These are phyloP conservation scores for Phytophthora tentaculata DNA, from an alignment of 352 stramenopile species.

Conservation along the genomic window DNA sequence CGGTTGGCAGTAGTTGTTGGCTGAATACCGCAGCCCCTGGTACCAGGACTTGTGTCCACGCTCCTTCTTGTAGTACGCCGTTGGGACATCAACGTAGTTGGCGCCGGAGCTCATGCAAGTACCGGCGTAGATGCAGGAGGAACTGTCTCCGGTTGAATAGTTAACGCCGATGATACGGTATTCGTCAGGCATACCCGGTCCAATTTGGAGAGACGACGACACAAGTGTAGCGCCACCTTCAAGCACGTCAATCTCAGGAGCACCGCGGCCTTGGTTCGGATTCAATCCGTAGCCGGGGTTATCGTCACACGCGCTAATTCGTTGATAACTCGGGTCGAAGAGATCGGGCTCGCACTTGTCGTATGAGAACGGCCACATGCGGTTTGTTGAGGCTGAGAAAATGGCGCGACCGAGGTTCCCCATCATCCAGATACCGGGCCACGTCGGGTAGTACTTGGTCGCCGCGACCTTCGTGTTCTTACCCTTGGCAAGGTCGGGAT, in stretches of 20 bases:
- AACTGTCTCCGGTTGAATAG: conserved; percentile 20
- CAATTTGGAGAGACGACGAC: conserved; percentile 92
- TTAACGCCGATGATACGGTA: conserved; percentile 59
- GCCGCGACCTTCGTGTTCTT: conserved; percentile 59
- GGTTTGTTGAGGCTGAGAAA: conserved; percentile 94
- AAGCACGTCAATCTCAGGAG: conserved; percentile 96
- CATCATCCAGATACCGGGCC: conserved; percentile 96
- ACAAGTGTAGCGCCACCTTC: conserved; percentile 82
- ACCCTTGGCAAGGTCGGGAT: conserved; percentile 52
- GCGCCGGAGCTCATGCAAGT: conserved; percentile 47
- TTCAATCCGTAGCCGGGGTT: conserved; percentile 92
- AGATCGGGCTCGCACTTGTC: conserved; percentile 84
- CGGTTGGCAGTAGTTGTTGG: conserved; percentile 56
- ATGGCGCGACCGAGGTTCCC: conserved; percentile 96
- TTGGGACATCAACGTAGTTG: conserved; percentile 53
- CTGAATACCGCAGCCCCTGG: conserved; percentile 55
- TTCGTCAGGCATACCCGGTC: conserved; percentile 67
- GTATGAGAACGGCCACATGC: conserved; percentile 97
- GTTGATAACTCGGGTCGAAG: conserved; percentile 61
- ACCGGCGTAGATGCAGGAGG: conserved; percentile 44
- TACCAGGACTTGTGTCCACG: conserved; percentile 66
- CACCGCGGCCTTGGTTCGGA: conserved; percentile 80
- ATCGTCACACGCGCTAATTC: conserved; percentile 90
- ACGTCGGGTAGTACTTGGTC: conserved; percentile 81
- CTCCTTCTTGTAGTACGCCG: conserved; percentile 38